A percentile compares a stretch with the other conserved stretches of the same genome.
Evolutionary conservation across 352 stramenopile species (phyloP).

Genomic region (Phytopythium cucurbitacearum): DNA sequence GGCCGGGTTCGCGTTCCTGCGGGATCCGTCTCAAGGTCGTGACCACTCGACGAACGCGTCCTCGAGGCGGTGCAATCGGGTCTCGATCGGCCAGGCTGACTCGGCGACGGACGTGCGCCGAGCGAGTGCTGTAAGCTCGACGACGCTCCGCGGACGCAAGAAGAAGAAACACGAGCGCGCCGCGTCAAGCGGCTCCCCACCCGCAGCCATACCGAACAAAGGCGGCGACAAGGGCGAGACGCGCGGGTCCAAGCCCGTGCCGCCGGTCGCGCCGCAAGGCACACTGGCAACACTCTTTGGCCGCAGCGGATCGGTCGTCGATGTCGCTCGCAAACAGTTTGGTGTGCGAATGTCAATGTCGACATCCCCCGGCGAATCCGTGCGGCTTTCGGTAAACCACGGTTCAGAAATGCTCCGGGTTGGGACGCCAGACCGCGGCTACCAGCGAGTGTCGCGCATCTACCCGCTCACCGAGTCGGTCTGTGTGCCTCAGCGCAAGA

Average conservation of each 20-base stretch:
- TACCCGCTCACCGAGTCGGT: conserved; percentile 72
- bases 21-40: no score
- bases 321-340: conserved; percentile 9
- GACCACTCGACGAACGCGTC: no score
- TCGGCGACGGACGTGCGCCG: no score
- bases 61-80: no score
- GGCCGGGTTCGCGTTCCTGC: no score
- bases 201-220: conserved; percentile 21
- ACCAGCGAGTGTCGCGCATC: conserved; percentile 69
- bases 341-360: neutral
- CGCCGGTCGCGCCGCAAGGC: conserved; percentile 14
- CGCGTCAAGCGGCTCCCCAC: conserved; percentile 19
- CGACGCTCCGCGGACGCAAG: conserved; percentile 23
- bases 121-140: neutral
- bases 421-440: conserved; percentile 56
- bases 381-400: conserved; percentile 5
- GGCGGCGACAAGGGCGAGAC: conserved; percentile 30
- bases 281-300: conserved; percentile 22
- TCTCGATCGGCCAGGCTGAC: no score
- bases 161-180: conserved; percentile 18
- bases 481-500: conserved; percentile 63
- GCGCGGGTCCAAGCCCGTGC: conserved; percentile 23
- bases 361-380: no score
- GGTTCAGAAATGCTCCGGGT: conserved; percentile 18
- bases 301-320: neutral